Conservation (phyloP, 306 rosid species). For the Cucurbita ficifolia region DNA sequence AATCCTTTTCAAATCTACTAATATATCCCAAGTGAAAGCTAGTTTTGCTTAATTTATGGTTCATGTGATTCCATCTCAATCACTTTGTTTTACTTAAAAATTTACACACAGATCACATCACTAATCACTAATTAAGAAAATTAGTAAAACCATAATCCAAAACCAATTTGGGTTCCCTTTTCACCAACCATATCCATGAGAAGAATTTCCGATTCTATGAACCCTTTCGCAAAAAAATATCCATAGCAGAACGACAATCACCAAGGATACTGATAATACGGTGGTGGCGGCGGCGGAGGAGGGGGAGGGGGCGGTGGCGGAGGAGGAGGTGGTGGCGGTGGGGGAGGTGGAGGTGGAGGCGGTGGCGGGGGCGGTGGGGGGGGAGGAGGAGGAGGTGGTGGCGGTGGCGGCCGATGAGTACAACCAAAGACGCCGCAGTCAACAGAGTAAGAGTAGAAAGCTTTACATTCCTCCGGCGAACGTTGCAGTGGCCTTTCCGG, state of each 20-base stretch:
- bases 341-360: neutral
- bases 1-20: too few species aligned
- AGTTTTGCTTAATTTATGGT: too few species aligned
- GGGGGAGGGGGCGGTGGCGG: neutral
- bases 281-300: neutral
- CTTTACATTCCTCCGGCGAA: conserved; percentile 33
- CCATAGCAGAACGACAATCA: neutral
- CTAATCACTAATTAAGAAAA: neutral
- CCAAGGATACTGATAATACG: neutral
- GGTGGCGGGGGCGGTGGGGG: neutral
- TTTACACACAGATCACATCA: neutral
- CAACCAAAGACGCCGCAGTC: conserved; percentile 46
- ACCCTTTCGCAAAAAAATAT: neutral
- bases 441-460: conserved; percentile 33
- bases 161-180: neutral
- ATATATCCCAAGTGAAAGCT: too few species aligned
- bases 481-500: conserved; percentile 56
- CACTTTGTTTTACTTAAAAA: too few species aligned
- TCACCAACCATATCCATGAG: neutral
- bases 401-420: neutral
- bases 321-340: neutral
- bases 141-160: neutral
- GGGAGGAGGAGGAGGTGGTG: fast-evolving
- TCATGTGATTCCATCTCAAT: too few species aligned
- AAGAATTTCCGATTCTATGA: neutral